Evolutionary conservation across 2,329 filamentous ascomycete species (phyloP).

Genomic region (Allantophomopsis cytisporea): DNA sequence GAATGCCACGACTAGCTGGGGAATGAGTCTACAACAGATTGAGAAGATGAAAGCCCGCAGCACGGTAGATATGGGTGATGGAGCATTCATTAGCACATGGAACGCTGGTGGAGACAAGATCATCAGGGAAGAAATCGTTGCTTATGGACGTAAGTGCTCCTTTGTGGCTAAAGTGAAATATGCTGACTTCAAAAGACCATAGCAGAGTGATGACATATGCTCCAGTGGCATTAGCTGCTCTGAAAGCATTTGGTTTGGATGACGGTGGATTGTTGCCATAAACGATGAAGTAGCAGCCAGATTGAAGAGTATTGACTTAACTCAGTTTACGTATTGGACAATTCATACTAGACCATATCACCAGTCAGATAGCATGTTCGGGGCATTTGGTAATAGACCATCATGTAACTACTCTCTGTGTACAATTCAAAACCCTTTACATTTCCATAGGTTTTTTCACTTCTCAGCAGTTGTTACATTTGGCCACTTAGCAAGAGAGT

Average conservation of each 20-base stretch:
- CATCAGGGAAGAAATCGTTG: constrained; percentile 17
- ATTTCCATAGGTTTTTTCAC: too few relatives aligned
- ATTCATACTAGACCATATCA: too few relatives aligned
- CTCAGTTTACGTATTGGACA: too few relatives aligned
- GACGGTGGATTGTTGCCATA: constrained; percentile 6
- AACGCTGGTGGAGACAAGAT: constrained; percentile 14
- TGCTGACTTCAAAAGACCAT: constrained; percentile 36
- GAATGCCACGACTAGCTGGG: constrained; percentile 29
- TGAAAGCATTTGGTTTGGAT: constrained; percentile 45
- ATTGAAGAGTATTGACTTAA: too few relatives aligned
- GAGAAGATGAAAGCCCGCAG: constrained; percentile 15
- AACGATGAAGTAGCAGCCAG: too few relatives aligned
- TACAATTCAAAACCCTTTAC: too few relatives aligned
- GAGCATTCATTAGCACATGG: constrained; percentile 18
- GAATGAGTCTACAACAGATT: constrained; percentile 11
- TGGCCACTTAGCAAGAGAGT: too few relatives aligned
- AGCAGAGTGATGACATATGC: constrained; percentile 56
- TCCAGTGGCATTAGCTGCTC: constrained; percentile 47
- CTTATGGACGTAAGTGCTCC: constrained; percentile 15
- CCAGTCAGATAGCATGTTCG: too few relatives aligned
- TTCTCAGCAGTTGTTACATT: too few relatives aligned
- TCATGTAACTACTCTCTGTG: too few relatives aligned
- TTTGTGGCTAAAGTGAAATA: not conserved
- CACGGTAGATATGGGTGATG: constrained; percentile 17
- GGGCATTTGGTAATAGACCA: too few relatives aligned